These are phyloP conservation scores for Pneumocystis canis DNA, from an alignment of 1,139 yeast species.

Conservation along the genomic window DNA sequence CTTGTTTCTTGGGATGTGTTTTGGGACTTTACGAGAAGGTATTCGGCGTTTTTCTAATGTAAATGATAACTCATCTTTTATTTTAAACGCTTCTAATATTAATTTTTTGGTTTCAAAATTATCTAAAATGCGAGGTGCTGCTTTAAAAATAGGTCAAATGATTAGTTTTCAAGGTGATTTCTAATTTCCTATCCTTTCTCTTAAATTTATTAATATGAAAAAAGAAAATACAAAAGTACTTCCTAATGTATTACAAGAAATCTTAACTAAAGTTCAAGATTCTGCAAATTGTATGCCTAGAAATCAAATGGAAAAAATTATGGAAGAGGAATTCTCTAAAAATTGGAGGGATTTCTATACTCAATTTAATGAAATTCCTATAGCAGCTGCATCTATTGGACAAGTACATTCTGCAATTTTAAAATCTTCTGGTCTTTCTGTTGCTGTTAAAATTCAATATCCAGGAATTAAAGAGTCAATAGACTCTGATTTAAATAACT, in stretches of 20 bases:
- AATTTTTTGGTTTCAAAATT: slow-evolving; percentile 50
- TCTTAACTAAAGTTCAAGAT: slow-evolving; percentile 74
- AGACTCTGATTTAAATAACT: slow-evolving; percentile 81
- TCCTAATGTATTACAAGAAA: slow-evolving; percentile 72
- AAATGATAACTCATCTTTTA: slow-evolving; percentile 36
- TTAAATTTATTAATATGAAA: background rate
- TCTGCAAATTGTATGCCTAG: slow-evolving; percentile 96
- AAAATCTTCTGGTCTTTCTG: slow-evolving; percentile 35
- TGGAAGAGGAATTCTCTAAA: slow-evolving; percentile 57
- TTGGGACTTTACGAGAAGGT: slow-evolving; percentile 72
- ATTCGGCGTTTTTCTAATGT: slow-evolving; percentile 40
- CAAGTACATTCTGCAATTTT: slow-evolving; percentile 84
- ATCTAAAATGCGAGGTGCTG: slow-evolving; percentile 96
- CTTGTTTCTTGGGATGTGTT: slow-evolving; percentile 80
- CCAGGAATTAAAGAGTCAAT: slow-evolving; percentile 95
- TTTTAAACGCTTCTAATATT: slow-evolving; percentile 68
- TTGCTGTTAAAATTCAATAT: slow-evolving; percentile 92
- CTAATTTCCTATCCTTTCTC: background rate
- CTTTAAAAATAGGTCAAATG: slow-evolving; percentile 88
- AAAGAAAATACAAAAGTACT: slow-evolving; percentile 41
- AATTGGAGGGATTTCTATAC: slow-evolving; percentile 66
- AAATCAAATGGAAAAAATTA: slow-evolving; percentile 65
- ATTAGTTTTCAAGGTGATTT: slow-evolving; percentile 68
- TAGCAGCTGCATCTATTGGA: slow-evolving; percentile 96
- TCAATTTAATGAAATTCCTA: slow-evolving; percentile 71